Evolutionary conservation across 306 rosid species (phyloP), one percentile per base, ranked within the genome.

Genomic region (Citrullus amarus): DNA sequence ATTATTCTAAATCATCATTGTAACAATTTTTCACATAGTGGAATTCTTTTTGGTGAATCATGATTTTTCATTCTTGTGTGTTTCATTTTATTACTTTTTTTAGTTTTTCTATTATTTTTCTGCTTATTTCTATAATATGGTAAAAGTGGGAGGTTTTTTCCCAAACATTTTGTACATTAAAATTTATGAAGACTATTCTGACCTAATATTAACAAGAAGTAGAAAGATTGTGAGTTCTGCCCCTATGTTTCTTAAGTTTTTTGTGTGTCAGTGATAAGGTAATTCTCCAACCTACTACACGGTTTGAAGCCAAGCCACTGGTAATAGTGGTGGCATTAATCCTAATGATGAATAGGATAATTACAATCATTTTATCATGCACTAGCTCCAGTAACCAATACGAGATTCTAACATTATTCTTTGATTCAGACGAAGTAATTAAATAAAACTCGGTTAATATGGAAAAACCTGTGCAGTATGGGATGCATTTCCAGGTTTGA

Each of bases 401-500:
- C 12, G 8, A 53, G 43, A 16, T 18, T 54, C 62, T 18, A 74
- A 74, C 62, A 34, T 32, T 53, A 53, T 53, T 74, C 32, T 50
- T 72, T 30, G 22, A 72, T 15, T 72, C 25, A 39, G 39, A 58
- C 5, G 9, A 77, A 43, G 14, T 41, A 44, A 28, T 38, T 30
- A 79, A 65, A 50, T 12, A 70, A 46, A 34, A 76, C 51, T 75
- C 4, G 61, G 68, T 69, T 43, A 13, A 57, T 44, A 69, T 32
- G 73, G 41, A 73, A 66, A 48, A 32, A 92, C 99, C 97, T 91
- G 98, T 10, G 84, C 85, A 20, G 97, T 81, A 68, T 97, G 93
- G 83, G 92, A 88, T 44, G 93, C 80, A 87, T 87, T 91, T 75
- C 86, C 94, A 82, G 91, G 82, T 89, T 84, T 96, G 81, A 85